A percentile compares a stretch with the other conserved stretches of the same genome.
Conservation (phyloP, 129 eudicot genomes). For the Chrysanthemum makinoi region DNA sequence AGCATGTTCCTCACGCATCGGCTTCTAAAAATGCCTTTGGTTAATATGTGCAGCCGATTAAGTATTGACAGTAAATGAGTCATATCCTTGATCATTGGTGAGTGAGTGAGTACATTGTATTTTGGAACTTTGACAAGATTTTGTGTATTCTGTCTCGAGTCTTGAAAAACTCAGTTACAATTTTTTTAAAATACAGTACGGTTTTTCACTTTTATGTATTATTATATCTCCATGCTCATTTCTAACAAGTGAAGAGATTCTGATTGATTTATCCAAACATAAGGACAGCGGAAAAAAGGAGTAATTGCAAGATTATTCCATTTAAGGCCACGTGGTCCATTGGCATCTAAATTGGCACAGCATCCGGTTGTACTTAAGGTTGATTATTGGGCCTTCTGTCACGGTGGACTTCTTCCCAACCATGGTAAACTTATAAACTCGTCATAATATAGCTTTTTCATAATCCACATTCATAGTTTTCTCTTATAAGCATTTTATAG, state of each 20-base stretch:
- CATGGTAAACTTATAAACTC: slow-evolving; percentile 54
- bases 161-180: no score
- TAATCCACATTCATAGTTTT: slow-evolving; percentile 5
- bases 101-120: no score
- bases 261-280: slow-evolving; percentile 48
- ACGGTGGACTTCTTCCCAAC: slow-evolving; percentile 99
- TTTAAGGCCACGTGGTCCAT: slow-evolving; percentile 87
- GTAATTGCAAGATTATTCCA: slow-evolving; percentile 87
- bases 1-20: no score
- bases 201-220: no score
- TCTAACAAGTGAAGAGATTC: slow-evolving; percentile 26
- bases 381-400: slow-evolving; percentile 95
- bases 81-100: no score
- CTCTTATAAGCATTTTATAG: background rate
- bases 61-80: no score
- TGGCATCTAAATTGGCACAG: slow-evolving; percentile 85
- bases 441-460: no score
- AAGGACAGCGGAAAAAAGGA: slow-evolving; percentile 99
- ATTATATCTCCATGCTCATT: background rate
- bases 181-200: no score
- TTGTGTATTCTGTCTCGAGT: no score
- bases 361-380: slow-evolving; percentile 84
- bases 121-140: no score
- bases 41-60: no score
- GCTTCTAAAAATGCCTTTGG: no score